Evolutionary conservation across 208 protist genomes (phyloP).

Genomic region (Wallacemonas sp.): DNA sequence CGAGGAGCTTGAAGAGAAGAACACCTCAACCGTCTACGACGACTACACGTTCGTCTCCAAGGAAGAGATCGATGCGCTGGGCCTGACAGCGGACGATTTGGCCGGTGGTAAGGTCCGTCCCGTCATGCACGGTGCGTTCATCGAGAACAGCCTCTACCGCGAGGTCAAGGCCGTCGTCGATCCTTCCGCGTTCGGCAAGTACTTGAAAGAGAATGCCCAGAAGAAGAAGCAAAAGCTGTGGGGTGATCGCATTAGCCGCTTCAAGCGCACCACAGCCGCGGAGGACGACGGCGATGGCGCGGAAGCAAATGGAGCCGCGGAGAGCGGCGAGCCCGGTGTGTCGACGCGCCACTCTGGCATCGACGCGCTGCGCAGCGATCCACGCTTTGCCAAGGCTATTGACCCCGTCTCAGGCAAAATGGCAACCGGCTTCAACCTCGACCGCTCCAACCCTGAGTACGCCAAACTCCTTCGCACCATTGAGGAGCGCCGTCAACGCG

Average conservation of each 20-base stretch:
- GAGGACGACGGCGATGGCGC: constrained; percentile 8
- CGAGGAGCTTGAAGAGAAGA: constrained; percentile 90
- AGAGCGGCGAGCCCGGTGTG: background rate
- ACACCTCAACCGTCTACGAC: constrained; percentile 91
- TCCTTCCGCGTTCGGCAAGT: constrained; percentile 89
- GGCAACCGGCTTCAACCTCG: constrained; percentile 58
- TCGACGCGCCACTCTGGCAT: no score
- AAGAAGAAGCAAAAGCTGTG: constrained; percentile 58
- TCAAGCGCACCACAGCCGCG: constrained; percentile 42
- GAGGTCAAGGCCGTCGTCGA: constrained; percentile 86
- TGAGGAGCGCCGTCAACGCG: constrained; percentile 68
- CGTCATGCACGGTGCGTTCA: constrained; percentile 98
- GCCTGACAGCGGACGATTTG: constrained; percentile 83
- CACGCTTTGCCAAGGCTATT: constrained; percentile 73
- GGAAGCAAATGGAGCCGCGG: background rate
- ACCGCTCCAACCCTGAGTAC: constrained; percentile 80
- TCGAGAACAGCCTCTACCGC: constrained; percentile 92
- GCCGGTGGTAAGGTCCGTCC: constrained; percentile 92
- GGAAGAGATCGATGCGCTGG: constrained; percentile 91
- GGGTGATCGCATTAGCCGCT: constrained; percentile 83
- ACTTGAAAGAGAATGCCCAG: constrained; percentile 57
- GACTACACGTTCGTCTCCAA: constrained; percentile 98
- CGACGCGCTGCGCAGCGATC: constrained; percentile 50
- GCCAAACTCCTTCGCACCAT: constrained; percentile 78
- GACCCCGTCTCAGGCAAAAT: constrained; percentile 29